Percentiles rank a stretch among this genome's conserved stretches.
phyloP scores from a whole-genome alignment of 768 basidiomycete species.

The Tremella fuciformis region DNA sequence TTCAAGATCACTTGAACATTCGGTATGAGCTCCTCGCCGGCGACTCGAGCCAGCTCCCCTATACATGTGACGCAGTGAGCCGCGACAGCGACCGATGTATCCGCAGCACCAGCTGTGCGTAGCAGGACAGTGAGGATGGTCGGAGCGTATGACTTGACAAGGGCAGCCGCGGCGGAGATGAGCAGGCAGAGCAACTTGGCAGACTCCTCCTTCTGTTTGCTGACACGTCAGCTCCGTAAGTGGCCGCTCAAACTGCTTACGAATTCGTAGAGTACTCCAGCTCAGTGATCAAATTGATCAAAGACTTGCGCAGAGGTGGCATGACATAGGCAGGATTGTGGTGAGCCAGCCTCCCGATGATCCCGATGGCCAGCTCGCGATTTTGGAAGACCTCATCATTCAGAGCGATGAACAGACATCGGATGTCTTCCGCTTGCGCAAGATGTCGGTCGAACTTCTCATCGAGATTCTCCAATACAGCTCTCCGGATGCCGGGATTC shows the following conservation, averaged over 20 bases:
- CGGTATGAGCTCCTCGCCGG: constrained; percentile 82
- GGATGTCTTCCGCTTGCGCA: constrained; percentile 96
- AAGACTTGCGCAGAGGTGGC: constrained; percentile 89
- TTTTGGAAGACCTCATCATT: constrained; percentile 97
- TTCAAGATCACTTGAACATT: constrained; percentile 84
- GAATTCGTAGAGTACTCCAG: constrained; percentile 88
- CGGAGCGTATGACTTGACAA: constrained; percentile 92
- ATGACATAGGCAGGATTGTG: constrained; percentile 99
- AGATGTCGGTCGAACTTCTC: constrained; percentile 95
- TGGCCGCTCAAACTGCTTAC: constrained; percentile 56
- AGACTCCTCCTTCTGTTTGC: constrained; percentile 70
- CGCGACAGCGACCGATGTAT: constrained; percentile 79
- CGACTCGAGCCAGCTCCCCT: constrained; percentile 87
- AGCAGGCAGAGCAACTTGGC: constrained; percentile 83
- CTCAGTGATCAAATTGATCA: constrained; percentile 94
- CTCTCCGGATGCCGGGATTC: constrained; percentile 76
- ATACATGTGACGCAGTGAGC: constrained; percentile 90
- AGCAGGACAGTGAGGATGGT: constrained; percentile 91
- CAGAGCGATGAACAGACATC: constrained; percentile 91
- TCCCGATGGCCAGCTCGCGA: constrained; percentile 78
- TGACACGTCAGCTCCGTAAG: constrained; percentile 31
- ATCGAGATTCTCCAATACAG: constrained; percentile 80
- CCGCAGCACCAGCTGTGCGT: constrained; percentile 70
- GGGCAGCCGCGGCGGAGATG: constrained; percentile 82
- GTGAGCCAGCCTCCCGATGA: constrained; percentile 88